Evolutionary conservation across 768 basidiomycete genomes (phyloP).

Genomic region (Astraeus odoratus): DNA sequence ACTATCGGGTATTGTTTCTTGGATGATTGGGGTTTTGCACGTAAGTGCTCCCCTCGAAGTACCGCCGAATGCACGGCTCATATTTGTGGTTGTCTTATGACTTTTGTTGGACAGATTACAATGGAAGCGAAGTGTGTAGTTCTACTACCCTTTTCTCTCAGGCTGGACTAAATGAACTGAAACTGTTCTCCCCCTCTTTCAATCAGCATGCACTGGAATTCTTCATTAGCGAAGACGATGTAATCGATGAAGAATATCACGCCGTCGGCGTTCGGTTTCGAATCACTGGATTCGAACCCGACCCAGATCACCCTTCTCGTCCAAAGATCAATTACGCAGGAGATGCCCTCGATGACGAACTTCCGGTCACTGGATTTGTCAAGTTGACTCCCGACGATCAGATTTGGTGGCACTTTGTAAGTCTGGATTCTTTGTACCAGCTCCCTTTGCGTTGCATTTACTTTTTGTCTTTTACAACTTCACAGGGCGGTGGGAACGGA

Average conservation of each 20-base stretch:
- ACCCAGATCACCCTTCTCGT: conserved; percentile 37
- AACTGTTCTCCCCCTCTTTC: not conserved
- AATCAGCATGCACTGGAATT: not conserved
- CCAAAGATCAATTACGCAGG: conserved; percentile 47
- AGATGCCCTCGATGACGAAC: conserved; percentile 32
- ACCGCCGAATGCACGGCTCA: not conserved
- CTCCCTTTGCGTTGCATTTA: not conserved
- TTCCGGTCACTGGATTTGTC: conserved; percentile 43
- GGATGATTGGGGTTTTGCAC: conserved; percentile 51
- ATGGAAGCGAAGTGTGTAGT: conserved; percentile 22
- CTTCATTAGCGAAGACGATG: conserved; percentile 38
- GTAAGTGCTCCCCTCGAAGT: conserved; percentile 30
- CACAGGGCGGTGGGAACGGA: conserved; percentile 41
- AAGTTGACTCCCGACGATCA: conserved; percentile 45
- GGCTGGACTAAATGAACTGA: not conserved
- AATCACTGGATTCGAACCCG: conserved; percentile 31
- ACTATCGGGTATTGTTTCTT: conserved; percentile 51
- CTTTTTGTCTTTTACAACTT: not conserved
- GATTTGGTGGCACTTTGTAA: conserved; percentile 55
- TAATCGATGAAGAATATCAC: conserved; percentile 46
- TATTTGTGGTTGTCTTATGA: not conserved
- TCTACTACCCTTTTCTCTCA: not conserved
- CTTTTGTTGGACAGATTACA: conserved; percentile 35
- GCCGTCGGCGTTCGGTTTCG: conserved; percentile 37
- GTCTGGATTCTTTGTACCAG: conserved; percentile 13